phyloP scores from a whole-genome alignment of 306 rosid genomes.

The Trichosanthes cucumerina region DNA sequence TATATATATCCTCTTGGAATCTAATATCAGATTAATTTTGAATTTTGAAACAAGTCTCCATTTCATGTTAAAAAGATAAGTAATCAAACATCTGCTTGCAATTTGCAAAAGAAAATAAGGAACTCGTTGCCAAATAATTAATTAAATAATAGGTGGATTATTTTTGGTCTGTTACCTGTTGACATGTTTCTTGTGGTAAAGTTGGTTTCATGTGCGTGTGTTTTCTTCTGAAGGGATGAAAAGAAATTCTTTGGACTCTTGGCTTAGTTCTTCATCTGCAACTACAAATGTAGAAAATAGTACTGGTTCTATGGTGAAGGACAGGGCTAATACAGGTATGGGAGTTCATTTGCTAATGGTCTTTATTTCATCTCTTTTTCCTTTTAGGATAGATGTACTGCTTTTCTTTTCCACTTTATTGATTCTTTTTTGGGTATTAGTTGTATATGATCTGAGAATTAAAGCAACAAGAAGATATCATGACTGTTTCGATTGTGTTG shows the following conservation, averaged over 20 bases:
- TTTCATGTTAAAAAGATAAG: neutral
- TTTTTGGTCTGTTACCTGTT: neutral
- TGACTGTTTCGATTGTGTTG: neutral
- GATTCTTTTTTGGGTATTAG: neutral
- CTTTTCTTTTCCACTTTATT: neutral
- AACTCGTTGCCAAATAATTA: neutral
- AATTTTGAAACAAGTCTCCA: neutral
- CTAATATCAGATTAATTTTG: neutral
- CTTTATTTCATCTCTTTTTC: neutral
- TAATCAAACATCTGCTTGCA: neutral
- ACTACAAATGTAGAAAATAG: conserved; percentile 23
- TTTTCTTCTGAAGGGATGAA: conserved; percentile 30
- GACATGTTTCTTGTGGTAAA: neutral
- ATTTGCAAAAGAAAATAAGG: neutral
- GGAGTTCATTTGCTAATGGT: neutral
- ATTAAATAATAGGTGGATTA: neutral
- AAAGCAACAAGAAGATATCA: neutral
- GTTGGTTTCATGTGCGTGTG: conserved; percentile 15
- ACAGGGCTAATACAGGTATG: conserved; percentile 24
- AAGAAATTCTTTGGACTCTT: conserved; percentile 48
- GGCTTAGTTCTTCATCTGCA: conserved; percentile 58
- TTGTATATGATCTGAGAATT: neutral
- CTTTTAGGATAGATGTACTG: neutral
- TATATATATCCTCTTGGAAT: neutral
- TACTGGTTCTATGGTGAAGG: neutral